Percentiles rank a stretch among this genome's conserved stretches.
Evolutionary conservation across 2,329 filamentous ascomycete genomes (phyloP).

Genomic region (Coleophoma cylindrospora): DNA sequence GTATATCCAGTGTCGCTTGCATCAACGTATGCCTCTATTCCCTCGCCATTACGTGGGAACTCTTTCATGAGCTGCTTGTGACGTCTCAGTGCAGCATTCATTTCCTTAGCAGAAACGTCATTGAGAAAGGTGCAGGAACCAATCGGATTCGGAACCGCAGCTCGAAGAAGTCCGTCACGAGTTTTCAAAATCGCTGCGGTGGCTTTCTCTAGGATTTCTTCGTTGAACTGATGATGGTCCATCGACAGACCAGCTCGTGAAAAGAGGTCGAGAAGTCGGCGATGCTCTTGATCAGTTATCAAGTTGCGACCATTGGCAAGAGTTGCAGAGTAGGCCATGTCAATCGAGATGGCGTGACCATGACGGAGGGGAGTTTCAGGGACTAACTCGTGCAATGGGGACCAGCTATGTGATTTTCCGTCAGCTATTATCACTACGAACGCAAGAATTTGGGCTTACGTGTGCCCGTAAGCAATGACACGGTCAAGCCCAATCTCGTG

Average conservation of each 20-base stretch:
- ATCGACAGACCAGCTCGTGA: conserved; percentile 67
- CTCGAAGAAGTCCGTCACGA: conserved; percentile 61
- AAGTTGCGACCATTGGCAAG: conserved; percentile 59
- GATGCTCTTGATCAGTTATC: conserved; percentile 54
- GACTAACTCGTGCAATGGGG: conserved; percentile 65
- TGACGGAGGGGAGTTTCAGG: conserved; percentile 65
- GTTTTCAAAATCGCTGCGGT: conserved; percentile 68
- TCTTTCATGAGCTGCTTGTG: conserved; percentile 61
- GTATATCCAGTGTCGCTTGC: conserved; percentile 59
- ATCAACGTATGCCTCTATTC: conserved; percentile 66
- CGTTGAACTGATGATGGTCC: conserved; percentile 65
- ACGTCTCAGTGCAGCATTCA: conserved; percentile 51
- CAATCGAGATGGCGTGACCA: conserved; percentile 69
- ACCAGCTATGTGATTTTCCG: conserved; percentile 46
- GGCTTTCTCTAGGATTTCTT: conserved; percentile 57
- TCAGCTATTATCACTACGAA: neutral
- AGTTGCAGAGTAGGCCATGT: conserved; percentile 72
- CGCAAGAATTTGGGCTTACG: conserved; percentile 34
- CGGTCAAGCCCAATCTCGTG: conserved; percentile 69
- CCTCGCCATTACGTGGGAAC: conserved; percentile 59
- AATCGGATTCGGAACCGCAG: conserved; percentile 63
- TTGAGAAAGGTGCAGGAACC: conserved; percentile 66
- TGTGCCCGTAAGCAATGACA: conserved; percentile 71
- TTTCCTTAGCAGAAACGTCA: conserved; percentile 56
- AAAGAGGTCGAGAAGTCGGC: conserved; percentile 60